Base-by-base conservation (phyloP, 371 early-diverging fungal species). In the Rhizopus arrhizus region DNA sequence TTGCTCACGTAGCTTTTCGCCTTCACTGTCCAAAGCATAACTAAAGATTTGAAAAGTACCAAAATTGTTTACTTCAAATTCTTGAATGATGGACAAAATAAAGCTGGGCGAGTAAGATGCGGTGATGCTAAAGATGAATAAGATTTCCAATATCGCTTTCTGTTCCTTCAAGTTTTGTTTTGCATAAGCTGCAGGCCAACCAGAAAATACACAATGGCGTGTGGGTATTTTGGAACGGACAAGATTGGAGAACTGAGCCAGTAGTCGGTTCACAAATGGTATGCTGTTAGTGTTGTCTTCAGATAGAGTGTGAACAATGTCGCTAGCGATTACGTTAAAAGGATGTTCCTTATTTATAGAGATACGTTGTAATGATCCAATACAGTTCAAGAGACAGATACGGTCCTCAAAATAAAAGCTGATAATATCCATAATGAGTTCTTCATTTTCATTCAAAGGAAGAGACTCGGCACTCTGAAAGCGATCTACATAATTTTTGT, bases 141-240 rank as follows among this genome's bases (percentile, higher is more conserved):
- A 29, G 12, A 77, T 68, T 47, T 80, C 75, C 50, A 80, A 54
- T 9, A 80, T 49, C 7, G 70, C 72, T 32, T 66, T 64, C 43
- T 80, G 72, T 53, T 80, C 80, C 34, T 59, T 65, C 15, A 80
- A 64, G 9, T 62, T 63, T 22, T 80, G 80, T 13, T 73, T 74
- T 9, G 75, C 72, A 72, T 72, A 77, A 15, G 57, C 43, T 8
- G 16, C 35, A 1, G 74, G 53, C 61, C 66, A 59, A 11, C 47
- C 42, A 7, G 57, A 35, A 7, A 50, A 48, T 7, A 56, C 47
- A 10, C 64, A 45, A 28, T 46, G 60, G 38, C 50, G 54, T 6
- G 58, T 36, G 5, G 74, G 74, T 4, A 69, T 56, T 2, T 54
- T 33, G 4, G 61, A 56, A 13, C 74, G 74, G 3, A 62, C 57